Conservation (phyloP, 345 rosid genomes). For the Lepidium africanum region DNA sequence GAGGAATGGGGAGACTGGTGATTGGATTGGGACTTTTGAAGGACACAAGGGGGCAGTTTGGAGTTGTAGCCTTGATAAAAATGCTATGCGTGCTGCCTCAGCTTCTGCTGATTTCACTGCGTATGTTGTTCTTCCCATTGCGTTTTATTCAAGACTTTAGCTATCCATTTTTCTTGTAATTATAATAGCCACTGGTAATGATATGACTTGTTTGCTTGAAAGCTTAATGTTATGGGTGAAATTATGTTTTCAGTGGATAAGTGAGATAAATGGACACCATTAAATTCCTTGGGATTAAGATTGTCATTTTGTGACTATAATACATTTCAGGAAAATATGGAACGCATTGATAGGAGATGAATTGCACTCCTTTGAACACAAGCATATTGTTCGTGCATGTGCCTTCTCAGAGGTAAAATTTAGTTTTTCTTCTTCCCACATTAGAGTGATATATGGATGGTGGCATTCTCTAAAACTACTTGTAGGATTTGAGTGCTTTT, state of each 20-base stretch:
- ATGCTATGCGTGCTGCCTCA: constrained; percentile 90
- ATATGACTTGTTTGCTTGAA: background rate
- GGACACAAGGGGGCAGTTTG: constrained; percentile 99
- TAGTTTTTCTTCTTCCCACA: background rate
- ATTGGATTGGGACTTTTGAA: constrained; percentile 98
- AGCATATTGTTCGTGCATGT: constrained; percentile 87
- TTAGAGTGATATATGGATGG: background rate
- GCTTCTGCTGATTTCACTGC: constrained; percentile 98
- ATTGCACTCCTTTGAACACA: constrained; percentile 88
- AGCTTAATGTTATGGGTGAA: background rate
- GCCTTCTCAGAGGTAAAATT: constrained; percentile 69
- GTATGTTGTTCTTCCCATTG: constrained; percentile 35
- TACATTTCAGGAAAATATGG: constrained; percentile 68
- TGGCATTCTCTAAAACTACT: background rate
- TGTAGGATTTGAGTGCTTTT: background rate
- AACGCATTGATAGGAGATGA: constrained; percentile 86
- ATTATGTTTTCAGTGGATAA: background rate
- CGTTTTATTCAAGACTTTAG: background rate
- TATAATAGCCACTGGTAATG: background rate
- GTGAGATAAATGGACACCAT: background rate
- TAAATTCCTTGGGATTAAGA: background rate
- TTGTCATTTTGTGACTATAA: background rate
- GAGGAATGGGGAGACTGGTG: constrained; percentile 99
- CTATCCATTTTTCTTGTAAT: background rate
- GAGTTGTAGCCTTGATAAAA: constrained; percentile 86